phyloP scores from a whole-genome alignment of 2,329 filamentous ascomycete genomes.

The Claviceps sp. region DNA sequence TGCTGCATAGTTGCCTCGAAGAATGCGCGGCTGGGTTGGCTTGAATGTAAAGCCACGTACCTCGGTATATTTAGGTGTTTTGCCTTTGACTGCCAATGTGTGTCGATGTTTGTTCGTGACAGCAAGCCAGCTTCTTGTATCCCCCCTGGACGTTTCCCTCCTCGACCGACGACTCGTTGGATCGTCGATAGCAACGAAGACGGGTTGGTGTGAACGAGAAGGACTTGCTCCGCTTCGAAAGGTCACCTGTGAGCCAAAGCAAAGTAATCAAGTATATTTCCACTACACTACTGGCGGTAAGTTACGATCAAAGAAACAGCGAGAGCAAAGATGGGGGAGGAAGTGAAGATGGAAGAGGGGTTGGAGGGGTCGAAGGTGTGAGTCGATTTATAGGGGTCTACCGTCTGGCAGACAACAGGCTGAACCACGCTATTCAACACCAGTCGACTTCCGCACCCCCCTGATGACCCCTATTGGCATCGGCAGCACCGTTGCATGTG shows the following conservation, averaged over 20 bases:
- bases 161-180: constrained; percentile 5
- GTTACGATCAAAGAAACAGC: not conserved
- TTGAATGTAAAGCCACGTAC: constrained; percentile 1
- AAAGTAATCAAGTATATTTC: constrained; percentile 5
- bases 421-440: too few species aligned
- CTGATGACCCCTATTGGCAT: too few species aligned
- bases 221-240: not conserved
- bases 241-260: constrained; percentile 2
- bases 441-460: too few species aligned
- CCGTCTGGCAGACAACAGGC: too few species aligned
- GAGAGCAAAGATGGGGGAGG: not conserved
- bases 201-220: not conserved
- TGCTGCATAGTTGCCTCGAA: too few species aligned
- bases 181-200: constrained; percentile 2
- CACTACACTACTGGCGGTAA: constrained; percentile 4
- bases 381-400: not conserved
- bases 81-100: not conserved
- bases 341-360: not conserved
- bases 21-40: not conserved
- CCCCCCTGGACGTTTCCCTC: not conserved
- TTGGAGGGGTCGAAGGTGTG: not conserved
- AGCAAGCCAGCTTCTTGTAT: not conserved
- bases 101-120: not conserved
- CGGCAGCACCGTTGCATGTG: too few species aligned
- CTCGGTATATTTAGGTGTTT: not conserved